Conservation (phyloP, 169 alveolate species). For the Plasmodium gonderi region DNA sequence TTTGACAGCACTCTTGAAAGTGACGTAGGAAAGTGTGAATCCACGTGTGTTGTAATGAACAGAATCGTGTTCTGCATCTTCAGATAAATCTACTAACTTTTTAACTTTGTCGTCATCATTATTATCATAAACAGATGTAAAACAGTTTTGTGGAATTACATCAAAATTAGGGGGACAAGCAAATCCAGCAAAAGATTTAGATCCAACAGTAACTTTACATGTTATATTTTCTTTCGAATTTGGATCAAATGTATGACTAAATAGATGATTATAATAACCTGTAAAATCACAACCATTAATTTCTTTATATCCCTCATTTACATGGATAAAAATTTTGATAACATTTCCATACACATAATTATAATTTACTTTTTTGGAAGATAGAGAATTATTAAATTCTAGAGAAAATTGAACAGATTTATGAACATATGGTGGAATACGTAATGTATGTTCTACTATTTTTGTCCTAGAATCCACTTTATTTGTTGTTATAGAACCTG, state of each 20-base stretch:
- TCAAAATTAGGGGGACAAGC: constrained; percentile 38
- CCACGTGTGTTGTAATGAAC: constrained; percentile 24
- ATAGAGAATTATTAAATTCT: constrained; percentile 22
- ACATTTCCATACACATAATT: neutral
- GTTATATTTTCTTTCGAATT: neutral
- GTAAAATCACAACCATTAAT: constrained; percentile 67
- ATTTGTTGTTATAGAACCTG: constrained; percentile 30
- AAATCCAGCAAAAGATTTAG: constrained; percentile 53
- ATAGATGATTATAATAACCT: constrained; percentile 32
- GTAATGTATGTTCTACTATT: constrained; percentile 10
- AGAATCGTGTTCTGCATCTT: constrained; percentile 23
- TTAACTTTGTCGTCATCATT: constrained; percentile 13
- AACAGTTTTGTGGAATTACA: constrained; percentile 29
- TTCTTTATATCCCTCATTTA: constrained; percentile 31
- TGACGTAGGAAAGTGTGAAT: constrained; percentile 32
- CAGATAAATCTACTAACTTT: constrained; percentile 12
- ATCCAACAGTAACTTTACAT: constrained; percentile 15
- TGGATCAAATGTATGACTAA: neutral
- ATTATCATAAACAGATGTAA: constrained; percentile 18
- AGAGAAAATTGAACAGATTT: constrained; percentile 13
- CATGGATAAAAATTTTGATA: constrained; percentile 1
- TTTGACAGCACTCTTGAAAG: neutral
- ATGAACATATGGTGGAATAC: constrained; percentile 52
- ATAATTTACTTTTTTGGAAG: neutral
- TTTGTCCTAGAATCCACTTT: constrained; percentile 28